Evolutionary conservation across 2,329 filamentous ascomycete genomes (phyloP).

Genomic region (Pezicula radicicola): DNA sequence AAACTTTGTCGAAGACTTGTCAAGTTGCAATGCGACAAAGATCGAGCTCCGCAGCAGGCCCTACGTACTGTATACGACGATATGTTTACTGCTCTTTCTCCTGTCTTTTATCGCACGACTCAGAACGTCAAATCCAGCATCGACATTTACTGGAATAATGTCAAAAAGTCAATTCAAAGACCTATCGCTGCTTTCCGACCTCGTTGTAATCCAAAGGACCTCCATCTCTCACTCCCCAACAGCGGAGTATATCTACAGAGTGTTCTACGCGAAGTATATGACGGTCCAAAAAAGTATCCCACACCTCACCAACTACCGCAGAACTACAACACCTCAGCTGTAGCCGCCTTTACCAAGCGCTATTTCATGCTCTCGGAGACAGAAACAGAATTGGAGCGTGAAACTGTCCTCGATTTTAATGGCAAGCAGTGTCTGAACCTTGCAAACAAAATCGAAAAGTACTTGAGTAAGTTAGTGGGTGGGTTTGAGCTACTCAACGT

Average conservation of each 20-base stretch:
- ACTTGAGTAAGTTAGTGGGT: no score
- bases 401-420: no score
- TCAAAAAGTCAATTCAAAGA: slow-evolving; percentile 35
- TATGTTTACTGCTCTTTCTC: no score
- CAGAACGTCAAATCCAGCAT: no score
- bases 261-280: background rate
- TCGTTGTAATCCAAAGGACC: slow-evolving; percentile 29
- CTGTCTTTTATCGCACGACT: no score
- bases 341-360: slow-evolving; percentile 13
- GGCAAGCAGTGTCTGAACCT: no score
- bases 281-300: slow-evolving; percentile 1
- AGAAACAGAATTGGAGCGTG: slow-evolving; percentile 1
- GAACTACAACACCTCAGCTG: slow-evolving; percentile 1
- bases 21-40: slow-evolving; percentile 48
- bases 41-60: slow-evolving; percentile 2
- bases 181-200: slow-evolving; percentile 38
- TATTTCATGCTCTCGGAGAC: slow-evolving; percentile 21
- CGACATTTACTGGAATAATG: slow-evolving; percentile 31
- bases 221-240: slow-evolving; percentile 36
- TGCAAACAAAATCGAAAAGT: no score
- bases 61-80: slow-evolving; percentile 17
- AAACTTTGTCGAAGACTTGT: slow-evolving; percentile 56
- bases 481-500: no score
- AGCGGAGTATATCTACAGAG: slow-evolving; percentile 33
- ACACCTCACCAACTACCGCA: background rate